phyloP scores from a whole-genome alignment of 495 filamentous ascomycete genomes.

The Lepidopterella palustris region DNA sequence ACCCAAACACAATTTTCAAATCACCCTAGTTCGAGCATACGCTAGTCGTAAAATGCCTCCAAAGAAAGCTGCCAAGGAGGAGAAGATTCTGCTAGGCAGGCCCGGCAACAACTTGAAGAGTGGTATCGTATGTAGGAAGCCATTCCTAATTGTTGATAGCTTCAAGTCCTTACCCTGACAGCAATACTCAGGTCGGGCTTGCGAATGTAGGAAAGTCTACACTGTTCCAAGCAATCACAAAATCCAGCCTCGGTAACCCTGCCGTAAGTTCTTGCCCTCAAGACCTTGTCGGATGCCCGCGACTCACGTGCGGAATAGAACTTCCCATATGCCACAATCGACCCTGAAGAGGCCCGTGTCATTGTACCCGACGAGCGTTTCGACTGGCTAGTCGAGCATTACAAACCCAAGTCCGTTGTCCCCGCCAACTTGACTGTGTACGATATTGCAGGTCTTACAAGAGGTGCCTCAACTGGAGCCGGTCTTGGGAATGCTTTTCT shows the following conservation, averaged over 20 bases:
- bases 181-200: conserved; percentile 71
- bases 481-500: conserved; percentile 98
- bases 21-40: conserved; percentile 22
- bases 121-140: conserved; percentile 84
- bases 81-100: conserved; percentile 83
- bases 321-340: conserved; percentile 98
- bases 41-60: conserved; percentile 61
- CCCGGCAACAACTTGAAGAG: conserved; percentile 98
- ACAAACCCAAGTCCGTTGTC: conserved; percentile 92
- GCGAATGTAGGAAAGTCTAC: conserved; percentile 99
- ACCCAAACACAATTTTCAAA: conserved; percentile 30
- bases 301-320: conserved; percentile 50
- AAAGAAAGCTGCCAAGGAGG: conserved; percentile 61
- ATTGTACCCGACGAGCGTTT: conserved; percentile 94
- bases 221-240: conserved; percentile 98
- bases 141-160: conserved; percentile 25
- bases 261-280: conserved; percentile 52
- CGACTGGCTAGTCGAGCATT: conserved; percentile 92
- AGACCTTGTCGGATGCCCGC: background rate
- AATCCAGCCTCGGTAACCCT: conserved; percentile 94
- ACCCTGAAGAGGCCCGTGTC: conserved; percentile 96
- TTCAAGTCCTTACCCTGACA: conserved; percentile 29
- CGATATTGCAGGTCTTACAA: conserved; percentile 96
- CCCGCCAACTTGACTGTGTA: conserved; percentile 98
- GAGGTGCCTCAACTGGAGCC: conserved; percentile 93